Evolutionary conservation across 257 asterid genomes (phyloP).

Genomic region (Penstemon barbatus): DNA sequence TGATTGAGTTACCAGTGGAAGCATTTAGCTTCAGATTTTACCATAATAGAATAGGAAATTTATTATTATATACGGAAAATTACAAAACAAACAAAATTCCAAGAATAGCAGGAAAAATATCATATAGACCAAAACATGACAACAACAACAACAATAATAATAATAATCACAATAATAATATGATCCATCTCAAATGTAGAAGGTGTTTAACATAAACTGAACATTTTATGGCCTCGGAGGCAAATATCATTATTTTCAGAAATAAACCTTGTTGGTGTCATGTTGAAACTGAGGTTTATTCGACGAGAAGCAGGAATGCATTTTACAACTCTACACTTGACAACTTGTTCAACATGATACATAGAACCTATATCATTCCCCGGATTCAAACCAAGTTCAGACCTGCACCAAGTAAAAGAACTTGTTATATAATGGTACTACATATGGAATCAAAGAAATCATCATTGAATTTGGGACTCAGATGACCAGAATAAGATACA

Average conservation of each 20-base stretch:
- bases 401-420: conserved; percentile 53
- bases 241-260: conserved; percentile 23
- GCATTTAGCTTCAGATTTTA: conserved; percentile 7
- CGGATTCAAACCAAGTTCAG: conserved; percentile 88
- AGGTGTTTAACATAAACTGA: background rate
- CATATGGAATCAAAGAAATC: conserved; percentile 2
- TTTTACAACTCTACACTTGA: conserved; percentile 85
- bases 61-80: background rate
- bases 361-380: conserved; percentile 70
- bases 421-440: conserved; percentile 16
- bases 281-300: conserved; percentile 78
- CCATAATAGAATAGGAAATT: background rate
- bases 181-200: background rate
- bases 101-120: conserved; percentile 2
- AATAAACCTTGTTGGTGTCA: conserved; percentile 69
- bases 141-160: background rate
- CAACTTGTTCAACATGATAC: conserved; percentile 97
- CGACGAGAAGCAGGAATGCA: conserved; percentile 63
- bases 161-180: no score
- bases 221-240: conserved; percentile 8
- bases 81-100: background rate
- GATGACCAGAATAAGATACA: conserved; percentile 2
- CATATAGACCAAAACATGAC: background rate
- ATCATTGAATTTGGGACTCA: conserved; percentile 3
- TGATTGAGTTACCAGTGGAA: background rate